A percentile compares a stretch with the other conserved stretches of the same genome.
Evolutionary conservation across 208 protist species (phyloP).

Genomic region (Trypanosoma conorhini): DNA sequence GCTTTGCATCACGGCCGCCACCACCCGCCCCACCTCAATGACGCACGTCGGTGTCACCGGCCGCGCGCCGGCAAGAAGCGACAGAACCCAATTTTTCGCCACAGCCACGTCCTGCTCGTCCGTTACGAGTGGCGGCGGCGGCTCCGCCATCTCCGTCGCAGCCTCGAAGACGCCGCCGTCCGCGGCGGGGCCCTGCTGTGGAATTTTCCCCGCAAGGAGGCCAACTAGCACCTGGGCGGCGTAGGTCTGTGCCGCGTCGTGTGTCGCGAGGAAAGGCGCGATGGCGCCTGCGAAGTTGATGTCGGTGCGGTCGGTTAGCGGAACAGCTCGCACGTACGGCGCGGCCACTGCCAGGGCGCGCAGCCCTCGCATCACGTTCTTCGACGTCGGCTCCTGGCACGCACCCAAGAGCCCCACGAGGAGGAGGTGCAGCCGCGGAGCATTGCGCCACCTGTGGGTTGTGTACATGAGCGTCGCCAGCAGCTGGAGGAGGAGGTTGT

Average conservation of each 20-base stretch:
- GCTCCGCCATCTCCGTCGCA: not conserved
- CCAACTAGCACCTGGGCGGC: conserved; percentile 50
- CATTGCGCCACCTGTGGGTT: conserved; percentile 55
- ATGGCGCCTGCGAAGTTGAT: conserved; percentile 38
- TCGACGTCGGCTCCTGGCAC: conserved; percentile 4
- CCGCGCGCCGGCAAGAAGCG: conserved; percentile 16
- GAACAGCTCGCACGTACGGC: conserved; percentile 71
- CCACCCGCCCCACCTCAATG: conserved; percentile 52
- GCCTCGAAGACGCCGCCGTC: not conserved
- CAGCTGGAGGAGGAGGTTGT: conserved; percentile 27
- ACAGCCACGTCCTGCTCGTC: conserved; percentile 49
- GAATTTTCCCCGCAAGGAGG: conserved; percentile 44
- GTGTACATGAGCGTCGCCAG: conserved; percentile 31
- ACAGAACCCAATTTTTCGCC: conserved; percentile 61
- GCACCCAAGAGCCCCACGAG: conserved; percentile 33
- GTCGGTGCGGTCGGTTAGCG: conserved; percentile 52
- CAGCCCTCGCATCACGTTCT: conserved; percentile 27
- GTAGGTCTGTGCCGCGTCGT: conserved; percentile 38
- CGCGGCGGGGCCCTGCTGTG: conserved; percentile 5
- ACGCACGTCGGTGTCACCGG: conserved; percentile 54
- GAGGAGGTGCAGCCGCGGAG: conserved; percentile 63
- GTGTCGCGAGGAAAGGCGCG: conserved; percentile 32
- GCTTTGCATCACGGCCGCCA: conserved; percentile 55
- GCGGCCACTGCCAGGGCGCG: conserved; percentile 45
- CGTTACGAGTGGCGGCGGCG: conserved; percentile 27